Evolutionary conservation across 2,329 filamentous ascomycete genomes (phyloP).

Genomic region (Eurotiales sp.): DNA sequence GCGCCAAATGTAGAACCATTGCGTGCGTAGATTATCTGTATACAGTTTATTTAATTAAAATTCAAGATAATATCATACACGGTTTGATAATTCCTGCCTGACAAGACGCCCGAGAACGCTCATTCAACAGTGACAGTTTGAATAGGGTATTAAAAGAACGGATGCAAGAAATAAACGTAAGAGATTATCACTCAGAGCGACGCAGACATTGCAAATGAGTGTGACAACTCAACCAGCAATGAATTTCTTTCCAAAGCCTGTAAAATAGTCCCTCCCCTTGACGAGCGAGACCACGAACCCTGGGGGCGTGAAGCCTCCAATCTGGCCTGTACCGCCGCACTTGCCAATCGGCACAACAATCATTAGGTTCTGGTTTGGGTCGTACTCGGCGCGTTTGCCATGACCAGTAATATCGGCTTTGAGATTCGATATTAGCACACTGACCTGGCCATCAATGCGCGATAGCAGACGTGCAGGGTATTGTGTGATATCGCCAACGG

Average conservation of each 20-base stretch:
- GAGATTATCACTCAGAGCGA: too few relatives aligned
- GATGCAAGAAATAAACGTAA: too few relatives aligned
- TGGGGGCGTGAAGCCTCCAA: constrained; percentile 13
- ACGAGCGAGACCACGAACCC: constrained; percentile 16
- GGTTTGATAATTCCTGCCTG: too few relatives aligned
- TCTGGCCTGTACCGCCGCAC: constrained; percentile 16
- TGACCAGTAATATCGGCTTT: constrained; percentile 16
- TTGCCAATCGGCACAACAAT: constrained; percentile 17
- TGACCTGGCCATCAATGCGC: constrained; percentile 9
- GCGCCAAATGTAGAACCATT: constrained; percentile 6
- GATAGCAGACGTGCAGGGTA: constrained; percentile 9
- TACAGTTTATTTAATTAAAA: not conserved
- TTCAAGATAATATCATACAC: too few relatives aligned
- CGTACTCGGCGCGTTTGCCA: constrained; percentile 13
- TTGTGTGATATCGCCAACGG: constrained; percentile 18
- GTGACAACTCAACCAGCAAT: constrained; percentile 2
- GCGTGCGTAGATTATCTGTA: not conserved
- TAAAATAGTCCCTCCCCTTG: constrained; percentile 22
- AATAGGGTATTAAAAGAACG: not conserved
- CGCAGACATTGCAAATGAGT: too few relatives aligned
- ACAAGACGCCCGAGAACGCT: too few relatives aligned
- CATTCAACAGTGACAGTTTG: not conserved
- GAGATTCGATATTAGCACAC: constrained; percentile 15
- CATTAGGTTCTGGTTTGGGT: not conserved
- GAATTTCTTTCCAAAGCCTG: constrained; percentile 8